A percentile compares a stretch with the other conserved stretches of the same genome.
Evolutionary conservation across 2,329 filamentous ascomycete genomes (phyloP).

Genomic region (Neonectria faginata): DNA sequence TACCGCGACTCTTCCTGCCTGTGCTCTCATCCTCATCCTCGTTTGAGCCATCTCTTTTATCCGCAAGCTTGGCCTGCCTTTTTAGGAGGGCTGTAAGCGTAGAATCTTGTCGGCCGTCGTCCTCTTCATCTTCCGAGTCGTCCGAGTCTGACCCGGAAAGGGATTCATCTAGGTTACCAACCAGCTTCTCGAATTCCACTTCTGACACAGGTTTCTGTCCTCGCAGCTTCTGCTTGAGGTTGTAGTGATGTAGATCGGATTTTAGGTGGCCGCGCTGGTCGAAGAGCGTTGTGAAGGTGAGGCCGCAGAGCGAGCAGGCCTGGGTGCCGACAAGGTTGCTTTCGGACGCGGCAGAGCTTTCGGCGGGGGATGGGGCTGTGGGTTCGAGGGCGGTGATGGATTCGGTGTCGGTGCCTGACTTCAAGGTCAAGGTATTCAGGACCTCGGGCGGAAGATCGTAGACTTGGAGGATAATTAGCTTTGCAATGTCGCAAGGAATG

Average conservation of each 20-base stretch:
- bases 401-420: slow-evolving; percentile 48
- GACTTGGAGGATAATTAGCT: slow-evolving; percentile 60
- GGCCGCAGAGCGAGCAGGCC: slow-evolving; percentile 82
- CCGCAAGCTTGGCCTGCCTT: slow-evolving; percentile 81
- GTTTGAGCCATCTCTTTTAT: slow-evolving; percentile 60
- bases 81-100: slow-evolving; percentile 82
- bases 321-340: slow-evolving; percentile 71
- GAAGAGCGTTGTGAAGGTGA: slow-evolving; percentile 76
- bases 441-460: slow-evolving; percentile 86
- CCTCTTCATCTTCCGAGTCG: slow-evolving; percentile 75
- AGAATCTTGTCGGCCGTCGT: slow-evolving; percentile 70
- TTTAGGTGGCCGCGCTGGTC: slow-evolving; percentile 89
- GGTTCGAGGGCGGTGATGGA: slow-evolving; percentile 37
- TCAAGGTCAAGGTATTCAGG: slow-evolving; percentile 71
- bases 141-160: slow-evolving; percentile 87
- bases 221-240: slow-evolving; percentile 89
- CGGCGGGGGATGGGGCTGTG: slow-evolving; percentile 39
- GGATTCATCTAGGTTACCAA: slow-evolving; percentile 89
- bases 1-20: slow-evolving; percentile 68
- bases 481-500: slow-evolving; percentile 19
- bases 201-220: slow-evolving; percentile 80
- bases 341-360: slow-evolving; percentile 42
- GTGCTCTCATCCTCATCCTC: slow-evolving; percentile 54
- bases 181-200: slow-evolving; percentile 84
- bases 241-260: slow-evolving; percentile 94